Base-by-base conservation (phyloP, 306 rosid genomes). In the Ormosia emarginata region DNA sequence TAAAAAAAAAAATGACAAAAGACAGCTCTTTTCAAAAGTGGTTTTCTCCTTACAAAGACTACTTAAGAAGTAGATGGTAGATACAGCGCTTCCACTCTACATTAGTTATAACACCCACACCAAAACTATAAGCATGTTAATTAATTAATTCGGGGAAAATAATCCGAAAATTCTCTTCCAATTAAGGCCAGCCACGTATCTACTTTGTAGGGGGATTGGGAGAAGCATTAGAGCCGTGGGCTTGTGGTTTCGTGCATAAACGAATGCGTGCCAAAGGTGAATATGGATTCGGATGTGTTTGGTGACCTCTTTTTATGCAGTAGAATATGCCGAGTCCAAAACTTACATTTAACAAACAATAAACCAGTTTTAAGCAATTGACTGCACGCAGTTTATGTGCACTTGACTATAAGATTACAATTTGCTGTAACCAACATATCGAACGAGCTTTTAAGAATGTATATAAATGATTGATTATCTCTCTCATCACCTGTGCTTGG, bases 101-200 rank as follows among this genome's bases (percentile, higher is more conserved):
- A 77, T 90, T 82, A 87, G 94, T 84, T 91, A 68, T 77, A 91
- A 79, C 93, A 59, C 46, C 88, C 94, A 14, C 50, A 92, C 98
- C 98, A 88, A 90, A 87, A 81, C 71, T 50, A 7, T 39, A 67
- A 7, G 13, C 17, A 70, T 41, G n/a, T 33, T 44, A 37, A 34
- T 59, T 41, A 53, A 57, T 33, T 6, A 2, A 75, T 62, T 55
- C 13, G 7, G 8, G 12, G n/a, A 3, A 71, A 72, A 53, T 3
- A 74, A 34, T 37, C 29, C 14, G 10, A 58, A 71, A 82, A 39
- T 0, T 12, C 32, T 34, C 43, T 18, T 10, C 70, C 74, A 83
- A 65, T 53, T 6, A 34, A 55, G 17, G 32, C 14, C 18, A 30
- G 79, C 84, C 88, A 79, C 68, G 89, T 63, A 37, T 66, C 18